These are phyloP conservation scores for Pistacia integerrima DNA, from an alignment of 345 rosid species.

Conservation along the genomic window DNA sequence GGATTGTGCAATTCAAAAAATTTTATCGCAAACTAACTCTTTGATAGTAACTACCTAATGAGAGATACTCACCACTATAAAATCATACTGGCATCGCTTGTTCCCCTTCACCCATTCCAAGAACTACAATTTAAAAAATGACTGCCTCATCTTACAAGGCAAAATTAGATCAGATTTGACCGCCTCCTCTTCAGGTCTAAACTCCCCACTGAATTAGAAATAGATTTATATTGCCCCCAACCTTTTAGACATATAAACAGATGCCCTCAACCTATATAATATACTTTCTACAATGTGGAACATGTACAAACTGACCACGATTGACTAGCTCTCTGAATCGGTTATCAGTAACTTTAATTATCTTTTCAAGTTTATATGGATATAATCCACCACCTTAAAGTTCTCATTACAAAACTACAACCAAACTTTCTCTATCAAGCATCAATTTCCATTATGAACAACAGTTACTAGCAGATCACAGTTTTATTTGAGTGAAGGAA, in stretches of 20 bases:
- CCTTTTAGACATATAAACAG: background rate
- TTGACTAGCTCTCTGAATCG: background rate
- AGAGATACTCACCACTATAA: background rate
- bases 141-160: background rate
- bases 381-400: background rate
- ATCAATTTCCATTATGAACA: background rate
- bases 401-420: background rate
- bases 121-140: background rate
- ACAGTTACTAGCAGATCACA: background rate
- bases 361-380: background rate
- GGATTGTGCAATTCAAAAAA: background rate
- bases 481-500: background rate
- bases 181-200: background rate
- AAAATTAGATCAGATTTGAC: background rate
- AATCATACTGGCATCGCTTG: background rate
- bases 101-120: slow-evolving; percentile 3
- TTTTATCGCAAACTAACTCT: background rate
- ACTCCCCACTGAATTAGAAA: background rate
- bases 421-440: background rate
- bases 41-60: background rate
- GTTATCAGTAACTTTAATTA: background rate
- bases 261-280: background rate
- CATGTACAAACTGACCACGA: background rate
- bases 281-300: background rate
- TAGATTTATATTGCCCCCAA: background rate